Evolutionary conservation across 2,329 filamentous ascomycete genomes (phyloP).

Genomic region (Neonectria sp.): DNA sequence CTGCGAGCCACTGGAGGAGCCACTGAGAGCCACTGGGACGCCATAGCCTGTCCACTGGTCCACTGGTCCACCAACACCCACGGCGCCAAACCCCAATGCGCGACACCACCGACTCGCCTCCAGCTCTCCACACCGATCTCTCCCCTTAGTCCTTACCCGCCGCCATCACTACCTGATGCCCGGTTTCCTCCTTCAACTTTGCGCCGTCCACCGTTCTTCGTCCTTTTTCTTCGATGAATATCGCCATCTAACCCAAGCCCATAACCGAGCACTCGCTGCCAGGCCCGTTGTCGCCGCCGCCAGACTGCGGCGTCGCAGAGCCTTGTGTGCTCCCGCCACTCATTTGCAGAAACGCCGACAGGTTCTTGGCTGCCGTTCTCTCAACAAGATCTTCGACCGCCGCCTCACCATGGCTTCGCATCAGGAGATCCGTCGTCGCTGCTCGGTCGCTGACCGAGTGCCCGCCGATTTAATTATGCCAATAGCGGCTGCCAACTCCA

Average conservation of each 20-base stretch:
- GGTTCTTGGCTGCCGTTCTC: constrained; percentile 51
- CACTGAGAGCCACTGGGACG: constrained; percentile 31
- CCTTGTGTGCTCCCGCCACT: constrained; percentile 54
- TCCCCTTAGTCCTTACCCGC: constrained; percentile 43
- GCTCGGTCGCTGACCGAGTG: constrained; percentile 56
- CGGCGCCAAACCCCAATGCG: constrained; percentile 47
- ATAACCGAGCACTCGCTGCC: constrained; percentile 60
- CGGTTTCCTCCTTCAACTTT: constrained; percentile 62
- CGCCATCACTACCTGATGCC: constrained; percentile 60
- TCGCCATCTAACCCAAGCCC: constrained; percentile 56
- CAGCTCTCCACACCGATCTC: constrained; percentile 36
- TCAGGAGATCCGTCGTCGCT: constrained; percentile 58
- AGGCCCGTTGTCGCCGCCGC: constrained; percentile 59
- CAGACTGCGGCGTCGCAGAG: constrained; percentile 57
- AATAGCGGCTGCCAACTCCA: constrained; percentile 45
- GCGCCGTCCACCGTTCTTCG: constrained; percentile 63
- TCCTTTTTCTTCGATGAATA: constrained; percentile 62
- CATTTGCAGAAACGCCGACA: constrained; percentile 55
- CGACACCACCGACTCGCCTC: constrained; percentile 41
- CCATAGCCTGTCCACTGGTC: constrained; percentile 42
- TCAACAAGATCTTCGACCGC: constrained; percentile 45
- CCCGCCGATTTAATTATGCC: constrained; percentile 47
- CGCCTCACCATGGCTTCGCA: constrained; percentile 52
- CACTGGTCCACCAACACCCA: constrained; percentile 38
- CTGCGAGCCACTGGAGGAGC: constrained; percentile 21